These are phyloP conservation scores for Irpex sp. DNA, from an alignment of 1,284 basidiomycete species.

Conservation along the genomic window DNA sequence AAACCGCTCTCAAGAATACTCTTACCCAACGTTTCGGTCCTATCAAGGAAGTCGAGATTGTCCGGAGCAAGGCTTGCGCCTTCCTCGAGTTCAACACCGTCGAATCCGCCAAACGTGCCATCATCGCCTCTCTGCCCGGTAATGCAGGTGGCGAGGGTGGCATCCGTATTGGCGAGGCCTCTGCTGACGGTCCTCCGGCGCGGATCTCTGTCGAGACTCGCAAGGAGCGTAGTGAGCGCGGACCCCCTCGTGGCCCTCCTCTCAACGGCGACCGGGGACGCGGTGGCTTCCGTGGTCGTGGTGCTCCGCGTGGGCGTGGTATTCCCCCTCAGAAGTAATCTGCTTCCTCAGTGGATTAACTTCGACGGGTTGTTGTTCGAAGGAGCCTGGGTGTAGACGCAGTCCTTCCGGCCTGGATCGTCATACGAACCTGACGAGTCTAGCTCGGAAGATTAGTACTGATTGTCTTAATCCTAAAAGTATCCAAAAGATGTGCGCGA, in stretches of 20 bases:
- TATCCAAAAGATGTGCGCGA: slow-evolving; percentile 6
- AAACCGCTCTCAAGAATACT: slow-evolving; percentile 51
- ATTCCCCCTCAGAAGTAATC: slow-evolving; percentile 25
- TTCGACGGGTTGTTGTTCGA: background rate
- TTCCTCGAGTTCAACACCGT: slow-evolving; percentile 87
- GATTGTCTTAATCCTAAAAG: slow-evolving; percentile 12
- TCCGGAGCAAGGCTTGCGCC: slow-evolving; percentile 87
- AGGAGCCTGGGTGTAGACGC: slow-evolving; percentile 5
- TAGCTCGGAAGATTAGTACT: background rate
- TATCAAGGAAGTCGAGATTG: slow-evolving; percentile 87
- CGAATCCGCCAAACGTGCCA: slow-evolving; percentile 84
- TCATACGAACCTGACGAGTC: background rate
- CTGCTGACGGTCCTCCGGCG: slow-evolving; percentile 47
- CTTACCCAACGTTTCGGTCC: slow-evolving; percentile 78
- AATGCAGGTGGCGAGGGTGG: slow-evolving; percentile 84
- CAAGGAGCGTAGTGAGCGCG: slow-evolving; percentile 83
- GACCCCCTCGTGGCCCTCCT: slow-evolving; percentile 35
- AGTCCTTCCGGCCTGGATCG: slow-evolving; percentile 15
- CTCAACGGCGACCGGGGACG: slow-evolving; percentile 32
- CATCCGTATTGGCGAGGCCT: slow-evolving; percentile 60
- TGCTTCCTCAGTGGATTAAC: background rate
- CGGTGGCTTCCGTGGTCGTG: slow-evolving; percentile 30
- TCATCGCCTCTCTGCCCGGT: slow-evolving; percentile 64
- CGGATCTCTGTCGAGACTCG: slow-evolving; percentile 83
- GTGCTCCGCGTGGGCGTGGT: slow-evolving; percentile 22